phyloP scores from a whole-genome alignment of 805 yeast genomes.

The Myxozyma mucilagina region DNA sequence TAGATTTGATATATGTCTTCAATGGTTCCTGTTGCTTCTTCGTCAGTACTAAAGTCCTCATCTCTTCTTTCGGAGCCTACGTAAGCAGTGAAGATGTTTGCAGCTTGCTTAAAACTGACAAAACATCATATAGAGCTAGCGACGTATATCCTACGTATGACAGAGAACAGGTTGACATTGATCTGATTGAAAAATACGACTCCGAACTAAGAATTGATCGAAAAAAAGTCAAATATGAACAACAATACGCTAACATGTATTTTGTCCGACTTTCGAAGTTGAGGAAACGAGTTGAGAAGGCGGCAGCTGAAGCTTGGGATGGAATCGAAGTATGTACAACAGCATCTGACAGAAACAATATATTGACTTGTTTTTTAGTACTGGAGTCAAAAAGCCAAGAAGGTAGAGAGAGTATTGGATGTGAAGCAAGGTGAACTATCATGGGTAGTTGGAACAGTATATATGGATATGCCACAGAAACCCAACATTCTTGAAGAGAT shows the following conservation, averaged over 20 bases:
- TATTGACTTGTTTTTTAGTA: slow-evolving; percentile 42
- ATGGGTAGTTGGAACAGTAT: slow-evolving; percentile 87
- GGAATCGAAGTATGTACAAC: slow-evolving; percentile 44
- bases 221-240: slow-evolving; percentile 46
- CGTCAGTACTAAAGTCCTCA: slow-evolving; percentile 10
- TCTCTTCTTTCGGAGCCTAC: slow-evolving; percentile 10
- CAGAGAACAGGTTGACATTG: neutral
- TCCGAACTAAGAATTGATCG: slow-evolving; percentile 3
- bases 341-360: too few species aligned
- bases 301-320: slow-evolving; percentile 60
- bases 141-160: slow-evolving; percentile 1
- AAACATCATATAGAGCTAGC: neutral
- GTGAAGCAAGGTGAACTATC: slow-evolving; percentile 60
- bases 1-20: neutral
- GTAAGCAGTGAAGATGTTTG: neutral
- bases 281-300: slow-evolving; percentile 49
- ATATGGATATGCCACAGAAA: slow-evolving; percentile 78
- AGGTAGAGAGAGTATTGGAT: slow-evolving; percentile 57
- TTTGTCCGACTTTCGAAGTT: slow-evolving; percentile 52
- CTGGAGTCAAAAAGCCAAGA: slow-evolving; percentile 44
- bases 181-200: slow-evolving; percentile 13
- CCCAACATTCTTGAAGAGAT: slow-evolving; percentile 85
- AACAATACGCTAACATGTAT: slow-evolving; percentile 62
- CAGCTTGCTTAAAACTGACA: neutral
- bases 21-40: slow-evolving; percentile 24